These are phyloP conservation scores for Achaetomiella virescens DNA, from an alignment of 495 filamentous ascomycete species.

Conservation along the genomic window DNA sequence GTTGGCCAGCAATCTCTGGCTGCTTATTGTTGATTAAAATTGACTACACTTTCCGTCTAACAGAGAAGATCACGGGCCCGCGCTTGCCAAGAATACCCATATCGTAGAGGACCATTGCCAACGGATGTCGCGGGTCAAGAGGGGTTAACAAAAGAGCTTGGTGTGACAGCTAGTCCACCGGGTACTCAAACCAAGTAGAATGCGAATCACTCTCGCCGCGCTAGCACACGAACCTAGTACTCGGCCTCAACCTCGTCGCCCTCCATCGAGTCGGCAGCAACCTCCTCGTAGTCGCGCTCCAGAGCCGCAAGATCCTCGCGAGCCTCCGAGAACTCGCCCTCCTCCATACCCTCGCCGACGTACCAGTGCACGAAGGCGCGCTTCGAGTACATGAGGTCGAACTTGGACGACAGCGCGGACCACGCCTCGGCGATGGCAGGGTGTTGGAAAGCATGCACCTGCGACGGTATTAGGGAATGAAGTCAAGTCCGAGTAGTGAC, in stretches of 20 bases:
- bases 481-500: background rate
- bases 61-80: constrained; percentile 24
- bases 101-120: constrained; percentile 20
- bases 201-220: constrained; percentile 14
- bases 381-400: constrained; percentile 99
- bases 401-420: constrained; percentile 95
- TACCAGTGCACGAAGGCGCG: constrained; percentile 99
- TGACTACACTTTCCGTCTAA: constrained; percentile 31
- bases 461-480: constrained; percentile 6
- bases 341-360: constrained; percentile 99
- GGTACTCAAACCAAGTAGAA: constrained; percentile 11
- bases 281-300: constrained; percentile 98
- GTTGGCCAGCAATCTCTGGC: background rate
- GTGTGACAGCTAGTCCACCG: constrained; percentile 10
- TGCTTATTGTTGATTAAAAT: constrained; percentile 27
- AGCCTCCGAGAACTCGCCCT: constrained; percentile 98
- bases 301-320: constrained; percentile 96
- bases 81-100: constrained; percentile 29
- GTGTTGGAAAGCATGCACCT: constrained; percentile 99
- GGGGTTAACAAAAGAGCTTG: constrained; percentile 14
- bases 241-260: constrained; percentile 87
- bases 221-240: constrained; percentile 59
- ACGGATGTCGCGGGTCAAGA: constrained; percentile 15
- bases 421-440: constrained; percentile 95
- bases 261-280: constrained; percentile 91